phyloP scores from a whole-genome alignment of 2,329 filamentous ascomycete species.

The Cercospora canescens region DNA sequence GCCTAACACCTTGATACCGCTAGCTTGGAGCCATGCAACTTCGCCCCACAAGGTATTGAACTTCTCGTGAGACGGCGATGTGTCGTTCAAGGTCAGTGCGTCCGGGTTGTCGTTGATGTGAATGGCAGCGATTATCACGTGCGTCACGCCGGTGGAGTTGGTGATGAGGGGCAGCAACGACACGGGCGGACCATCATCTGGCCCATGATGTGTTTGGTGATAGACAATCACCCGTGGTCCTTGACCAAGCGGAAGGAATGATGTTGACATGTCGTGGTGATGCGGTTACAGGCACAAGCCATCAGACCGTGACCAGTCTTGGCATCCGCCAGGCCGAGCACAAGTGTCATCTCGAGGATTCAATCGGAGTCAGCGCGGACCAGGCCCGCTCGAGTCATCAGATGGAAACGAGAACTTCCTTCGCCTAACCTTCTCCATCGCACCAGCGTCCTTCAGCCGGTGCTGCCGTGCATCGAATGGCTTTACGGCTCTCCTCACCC shows the following conservation, averaged over 20 bases:
- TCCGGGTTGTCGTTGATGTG: slow-evolving; percentile 72
- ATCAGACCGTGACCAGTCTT: background rate
- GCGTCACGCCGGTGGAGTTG: slow-evolving; percentile 66
- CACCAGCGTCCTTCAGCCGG: background rate
- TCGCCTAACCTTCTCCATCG: background rate
- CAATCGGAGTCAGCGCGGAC: too few relatives aligned
- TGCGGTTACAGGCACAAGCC: background rate
- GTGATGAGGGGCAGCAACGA: slow-evolving; percentile 63
- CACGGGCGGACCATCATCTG: slow-evolving; percentile 53
- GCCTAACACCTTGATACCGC: slow-evolving; percentile 76
- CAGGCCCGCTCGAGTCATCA: too few relatives aligned
- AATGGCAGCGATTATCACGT: slow-evolving; percentile 83
- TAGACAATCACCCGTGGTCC: slow-evolving; percentile 56
- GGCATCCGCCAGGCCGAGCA: background rate
- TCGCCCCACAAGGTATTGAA: slow-evolving; percentile 79
- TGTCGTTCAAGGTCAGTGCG: slow-evolving; percentile 77
- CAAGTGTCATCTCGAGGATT: background rate
- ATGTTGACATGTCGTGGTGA: slow-evolving; percentile 12
- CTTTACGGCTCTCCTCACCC: background rate
- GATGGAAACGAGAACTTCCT: background rate
- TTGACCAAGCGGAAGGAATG: slow-evolving; percentile 37
- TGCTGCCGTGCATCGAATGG: background rate
- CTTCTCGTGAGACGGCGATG: slow-evolving; percentile 61
- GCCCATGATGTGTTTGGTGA: slow-evolving; percentile 64
- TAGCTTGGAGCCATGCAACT: slow-evolving; percentile 67